Conservation (phyloP, 2,329 filamentous ascomycete genomes). For the Bretziella fagacearum region DNA sequence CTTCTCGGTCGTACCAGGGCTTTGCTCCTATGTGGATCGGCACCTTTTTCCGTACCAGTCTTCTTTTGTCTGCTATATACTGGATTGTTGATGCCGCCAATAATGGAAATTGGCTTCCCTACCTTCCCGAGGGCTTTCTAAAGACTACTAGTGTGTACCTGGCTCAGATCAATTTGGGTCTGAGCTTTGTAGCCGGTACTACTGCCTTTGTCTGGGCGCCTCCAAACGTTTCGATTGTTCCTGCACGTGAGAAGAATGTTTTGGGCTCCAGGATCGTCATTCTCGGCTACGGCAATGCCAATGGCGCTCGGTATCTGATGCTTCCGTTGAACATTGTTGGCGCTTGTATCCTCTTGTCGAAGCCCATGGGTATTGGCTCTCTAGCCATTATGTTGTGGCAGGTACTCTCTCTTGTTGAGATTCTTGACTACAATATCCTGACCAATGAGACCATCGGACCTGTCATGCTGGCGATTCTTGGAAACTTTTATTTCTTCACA, state of each 20-base stretch:
- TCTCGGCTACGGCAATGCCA: conserved; percentile 81
- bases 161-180: conserved; percentile 62
- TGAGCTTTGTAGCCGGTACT: conserved; percentile 69
- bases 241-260: conserved; percentile 25
- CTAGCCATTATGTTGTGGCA: conserved; percentile 75
- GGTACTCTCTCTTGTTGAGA: conserved; percentile 58
- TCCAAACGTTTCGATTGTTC: conserved; percentile 61
- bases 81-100: conserved; percentile 85
- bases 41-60: conserved; percentile 56
- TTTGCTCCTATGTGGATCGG: conserved; percentile 74
- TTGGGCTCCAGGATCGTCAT: conserved; percentile 50
- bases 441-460: conserved; percentile 63
- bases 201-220: conserved; percentile 74
- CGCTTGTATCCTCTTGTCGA: conserved; percentile 65
- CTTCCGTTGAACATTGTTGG: conserved; percentile 64
- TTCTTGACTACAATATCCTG: conserved; percentile 42
- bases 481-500: conserved; percentile 92
- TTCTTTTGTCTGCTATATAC: conserved; percentile 62
- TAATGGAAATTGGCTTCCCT: conserved; percentile 62
- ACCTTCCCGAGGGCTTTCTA: conserved; percentile 39
- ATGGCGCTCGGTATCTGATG: conserved; percentile 78
- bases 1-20: conserved; percentile 77
- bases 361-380: conserved; percentile 83
- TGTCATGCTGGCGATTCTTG: conserved; percentile 68
- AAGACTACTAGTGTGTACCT: conserved; percentile 61